Base-by-base conservation (phyloP, 2,329 filamentous ascomycete species). In the Phialophora macrospora region DNA sequence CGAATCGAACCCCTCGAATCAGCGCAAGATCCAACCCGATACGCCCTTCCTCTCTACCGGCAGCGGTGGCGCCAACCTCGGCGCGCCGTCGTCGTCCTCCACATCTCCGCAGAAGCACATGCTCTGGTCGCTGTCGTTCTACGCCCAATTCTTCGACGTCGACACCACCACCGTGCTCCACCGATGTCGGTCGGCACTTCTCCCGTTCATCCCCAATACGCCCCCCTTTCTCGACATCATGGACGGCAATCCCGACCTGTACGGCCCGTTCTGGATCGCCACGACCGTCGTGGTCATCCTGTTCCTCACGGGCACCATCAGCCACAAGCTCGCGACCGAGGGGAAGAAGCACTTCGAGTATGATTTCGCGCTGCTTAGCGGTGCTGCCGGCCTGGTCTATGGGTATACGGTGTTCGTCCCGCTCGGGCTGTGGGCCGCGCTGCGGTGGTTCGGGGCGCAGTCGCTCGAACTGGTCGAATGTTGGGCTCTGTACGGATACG, bases 261-360 rank as follows among this genome's bases (percentile, higher is more conserved):
- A 99, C 82, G 94, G 94, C 0, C 95, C 95, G 0, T 93, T 98
- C 76, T 99, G 95, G 95, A 98, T 99, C 80, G 95, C 95, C 9
- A 98, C 95, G 0, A 98, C 95, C 0, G 95, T 99, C 9, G 90
- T 99, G 12, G 86, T 99, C 69, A 98, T 99, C 66, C 81, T 99
- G 34, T 99, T 99, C 80, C 78, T 99, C 52, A 95, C 94, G 0
- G 95, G 95, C 12, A 98, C 95, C 0, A 97, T 99, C 70, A 96
- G 90, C 75, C 90, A 95, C 79, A 98, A 96, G 78, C 81, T 97
- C 57, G 87, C 90, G 28, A 84, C 58, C 7, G 71, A 72, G 51
- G 68, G 68, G 24, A 68, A 70, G 54, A 68, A 71, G 34, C 71
- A 72, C 52, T 72, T 72, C 61, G 71, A 71, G 55, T 72, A 72